Evolutionary conservation across 2,329 filamentous ascomycete genomes (phyloP).

Genomic region (Claviceps arundinis): DNA sequence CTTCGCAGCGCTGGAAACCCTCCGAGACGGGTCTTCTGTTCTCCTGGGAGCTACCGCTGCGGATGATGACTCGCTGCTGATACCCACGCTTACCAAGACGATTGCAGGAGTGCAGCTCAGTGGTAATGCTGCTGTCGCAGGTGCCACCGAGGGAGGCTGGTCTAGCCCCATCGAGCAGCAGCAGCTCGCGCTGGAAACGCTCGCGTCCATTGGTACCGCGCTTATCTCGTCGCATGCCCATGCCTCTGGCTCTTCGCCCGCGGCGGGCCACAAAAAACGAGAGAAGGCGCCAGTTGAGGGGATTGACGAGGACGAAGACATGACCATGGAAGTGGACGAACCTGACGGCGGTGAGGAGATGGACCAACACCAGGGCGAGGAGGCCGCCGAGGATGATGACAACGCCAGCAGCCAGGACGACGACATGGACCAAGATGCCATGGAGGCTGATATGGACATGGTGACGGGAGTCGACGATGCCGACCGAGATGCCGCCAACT

Average conservation of each 20-base stretch:
- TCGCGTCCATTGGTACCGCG: conserved; percentile 50
- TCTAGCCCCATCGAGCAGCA: conserved; percentile 32
- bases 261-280: conserved; percentile 11
- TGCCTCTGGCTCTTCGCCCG: conserved; percentile 9
- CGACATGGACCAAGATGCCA: conserved; percentile 43
- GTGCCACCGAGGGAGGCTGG: conserved; percentile 24
- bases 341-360: conserved; percentile 23
- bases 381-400: conserved; percentile 21
- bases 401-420: conserved; percentile 29
- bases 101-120: conserved; percentile 15
- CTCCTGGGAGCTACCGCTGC: conserved; percentile 10
- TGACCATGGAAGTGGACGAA: conserved; percentile 22
- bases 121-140: conserved; percentile 11
- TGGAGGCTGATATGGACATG: conserved; percentile 52
- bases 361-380: conserved; percentile 18
- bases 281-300: conserved; percentile 24
- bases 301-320: conserved; percentile 25
- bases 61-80: conserved; percentile 19
- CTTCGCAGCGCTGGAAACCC: conserved; percentile 29
- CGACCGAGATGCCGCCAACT: conserved; percentile 18
- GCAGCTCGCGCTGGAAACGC: conserved; percentile 45
- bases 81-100: conserved; percentile 23
- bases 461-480: conserved; percentile 39
- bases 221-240: conserved; percentile 36
- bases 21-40: conserved; percentile 10